Evolutionary conservation across 2,329 filamentous ascomycete species (phyloP), one percentile per base, ranked within the genome.

Genomic region (Aspergillus hortae): DNA sequence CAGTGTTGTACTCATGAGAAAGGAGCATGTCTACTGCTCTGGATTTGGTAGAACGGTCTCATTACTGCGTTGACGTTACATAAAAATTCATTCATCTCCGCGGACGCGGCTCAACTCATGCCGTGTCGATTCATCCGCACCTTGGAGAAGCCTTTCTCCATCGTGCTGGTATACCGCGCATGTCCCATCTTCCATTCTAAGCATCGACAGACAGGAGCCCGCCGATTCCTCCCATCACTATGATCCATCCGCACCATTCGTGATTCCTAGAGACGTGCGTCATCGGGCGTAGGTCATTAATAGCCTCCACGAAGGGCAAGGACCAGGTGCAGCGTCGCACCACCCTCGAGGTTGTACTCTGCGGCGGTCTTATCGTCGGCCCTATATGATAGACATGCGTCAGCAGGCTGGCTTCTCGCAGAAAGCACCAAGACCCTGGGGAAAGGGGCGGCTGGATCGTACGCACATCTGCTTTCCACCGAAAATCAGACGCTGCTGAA

Each of bases 381-480:
- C 91, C 92, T 97, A 59, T 56, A 44, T 19, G 44, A 33, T 41
- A 50, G 30, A 30, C 15, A 42, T n/a, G 12, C 35, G 44, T 56
- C 33, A 54, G 44, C 42, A 35, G 2, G 11, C n/a, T 47, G 27
- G 27, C 41, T 7, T 15, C 21, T 4, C 11, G 25, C 44, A 30
- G 35, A 44, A 36, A 27, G 14, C 10, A 43, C 17, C 17, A 27
- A 25, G 40, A 19, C 19, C 40, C 23, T 23, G 23, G 42, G 21
- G n/a, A n/a, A 27, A 15, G 3, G 14, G 11, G 5, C n/a, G 17
- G n/a, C 4, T 15, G 12, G 27, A 25, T 72, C 79, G 56, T 77
- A 96, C 79, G 56, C 77, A 96, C 94, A 99, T 96, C 73, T 99
- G 94, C 80, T 99, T 99, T 67, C 94, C 94, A 49, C 92, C 91